Base-by-base conservation (phyloP, 495 filamentous ascomycete species). In the Penicillium odoratum region DNA sequence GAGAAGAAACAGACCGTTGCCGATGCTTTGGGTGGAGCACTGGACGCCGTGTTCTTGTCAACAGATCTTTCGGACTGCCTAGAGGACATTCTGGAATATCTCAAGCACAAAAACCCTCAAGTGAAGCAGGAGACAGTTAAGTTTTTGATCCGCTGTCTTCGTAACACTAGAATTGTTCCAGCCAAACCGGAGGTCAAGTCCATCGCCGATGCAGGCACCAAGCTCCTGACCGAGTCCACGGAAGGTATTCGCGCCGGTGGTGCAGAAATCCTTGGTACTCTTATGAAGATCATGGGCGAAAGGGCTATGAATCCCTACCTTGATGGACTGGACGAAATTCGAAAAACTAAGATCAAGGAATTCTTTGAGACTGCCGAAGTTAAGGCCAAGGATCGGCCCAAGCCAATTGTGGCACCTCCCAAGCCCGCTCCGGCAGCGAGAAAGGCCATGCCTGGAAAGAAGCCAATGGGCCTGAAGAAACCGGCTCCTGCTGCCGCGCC, bases 251-350 rank as follows among this genome's bases (percentile, higher is more conserved):
- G 95, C 69, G 88, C 91, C 38, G 90, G 90, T 44, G 94, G 91
- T 66, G 92, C 93, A 11, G 95, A 99, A 66, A 84, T 92, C 34
- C 77, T 99, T 16, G 95, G 95, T 58, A 97, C 92, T 0, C 71
- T 99, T 60, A 97, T 97, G 94, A 98, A 97, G 80, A 98, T 99
- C 48, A 88, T 97, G 78, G 93, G 95, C 44, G 95, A 99, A 67
- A 83, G 94, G 42, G 88, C 88, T n/a, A 99, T 98, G 94, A 90
- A 88, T 44, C 90, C 91, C 7, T 91, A 95, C 68, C 75, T 99
- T n/a, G 93, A 98, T 60, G 92, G 91, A 0, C 76, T 99, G 15
- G 95, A 99, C 66, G 94, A 99, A 26, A 97, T 98, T 55, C 83
- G 92, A 53, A 98, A 97, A 76, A 88, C 83, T 25, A 99, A 97